Conservation (phyloP, 2,329 filamentous ascomycete species). For the Claviceps pusilla region DNA sequence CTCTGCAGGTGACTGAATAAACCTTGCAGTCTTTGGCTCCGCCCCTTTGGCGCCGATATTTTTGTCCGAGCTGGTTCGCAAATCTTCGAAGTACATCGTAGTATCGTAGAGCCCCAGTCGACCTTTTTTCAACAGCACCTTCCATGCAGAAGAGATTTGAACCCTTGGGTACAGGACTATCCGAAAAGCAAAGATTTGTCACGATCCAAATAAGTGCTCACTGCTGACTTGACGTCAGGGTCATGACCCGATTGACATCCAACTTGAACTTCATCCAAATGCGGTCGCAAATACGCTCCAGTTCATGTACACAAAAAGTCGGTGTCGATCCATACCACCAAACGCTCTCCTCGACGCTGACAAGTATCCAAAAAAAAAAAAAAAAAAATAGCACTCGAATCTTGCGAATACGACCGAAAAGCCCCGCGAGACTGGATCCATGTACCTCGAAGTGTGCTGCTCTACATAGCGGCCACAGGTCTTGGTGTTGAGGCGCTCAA, state of each 20-base stretch:
- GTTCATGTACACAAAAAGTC: conserved; percentile 22
- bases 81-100: conserved; percentile 19
- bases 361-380: no score
- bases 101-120: conserved; percentile 19
- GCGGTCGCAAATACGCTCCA: conserved; percentile 17
- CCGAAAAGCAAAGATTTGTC: background rate
- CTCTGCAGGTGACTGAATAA: background rate
- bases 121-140: conserved; percentile 20
- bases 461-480: conserved; percentile 17
- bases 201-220: no score
- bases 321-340: background rate
- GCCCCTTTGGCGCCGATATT: conserved; percentile 20
- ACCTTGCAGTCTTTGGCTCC: conserved; percentile 16
- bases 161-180: background rate
- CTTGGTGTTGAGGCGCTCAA: conserved; percentile 16
- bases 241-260: conserved; percentile 13
- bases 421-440: conserved; percentile 15
- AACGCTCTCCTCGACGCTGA: background rate
- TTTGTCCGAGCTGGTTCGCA: conserved; percentile 12
- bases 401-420: conserved; percentile 12
- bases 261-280: conserved; percentile 11
- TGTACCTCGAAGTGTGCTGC: conserved; percentile 18
- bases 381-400: conserved; percentile 1
- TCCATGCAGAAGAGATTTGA: conserved; percentile 15
- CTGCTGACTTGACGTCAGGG: conserved; percentile 11